phyloP scores from a whole-genome alignment of 2,329 filamentous ascomycete species.

The Neurospora crassa region DNA sequence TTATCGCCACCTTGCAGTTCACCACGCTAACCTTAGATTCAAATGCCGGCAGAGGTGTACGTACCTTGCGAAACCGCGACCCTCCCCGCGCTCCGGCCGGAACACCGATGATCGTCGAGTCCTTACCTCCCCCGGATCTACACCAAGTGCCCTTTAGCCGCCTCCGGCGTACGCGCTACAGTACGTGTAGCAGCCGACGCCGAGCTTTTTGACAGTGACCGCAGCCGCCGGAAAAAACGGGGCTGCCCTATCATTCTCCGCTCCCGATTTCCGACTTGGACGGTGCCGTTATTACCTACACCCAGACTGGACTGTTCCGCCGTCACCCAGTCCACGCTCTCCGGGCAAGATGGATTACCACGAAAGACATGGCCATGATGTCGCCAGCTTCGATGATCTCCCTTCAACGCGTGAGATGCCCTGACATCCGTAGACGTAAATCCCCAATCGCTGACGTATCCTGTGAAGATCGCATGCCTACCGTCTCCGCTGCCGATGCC shows the following conservation, averaged over 20 bases:
- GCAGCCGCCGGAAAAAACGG: background rate
- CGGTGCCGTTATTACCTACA: background rate
- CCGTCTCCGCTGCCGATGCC: slow-evolving; percentile 65
- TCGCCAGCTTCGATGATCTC: slow-evolving; percentile 47
- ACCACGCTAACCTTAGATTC: too few species aligned
- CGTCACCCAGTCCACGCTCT: background rate
- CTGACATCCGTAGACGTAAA: slow-evolving; percentile 11
- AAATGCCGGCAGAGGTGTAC: background rate
- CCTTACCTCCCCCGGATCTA: background rate
- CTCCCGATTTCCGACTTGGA: background rate
- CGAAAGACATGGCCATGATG: slow-evolving; percentile 48
- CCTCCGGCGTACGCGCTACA: background rate
- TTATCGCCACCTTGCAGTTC: too few species aligned
- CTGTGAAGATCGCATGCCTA: slow-evolving; percentile 60
- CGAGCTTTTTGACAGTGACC: background rate
- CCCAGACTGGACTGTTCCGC: background rate
- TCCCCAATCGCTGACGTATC: background rate
- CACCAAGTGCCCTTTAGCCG: background rate
- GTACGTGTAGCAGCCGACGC: background rate
- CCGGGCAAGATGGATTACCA: slow-evolving; percentile 45
- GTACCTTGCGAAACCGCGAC: background rate
- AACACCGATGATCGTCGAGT: background rate
- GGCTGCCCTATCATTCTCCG: background rate
- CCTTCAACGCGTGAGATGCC: slow-evolving; percentile 37
- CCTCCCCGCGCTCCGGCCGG: background rate